These are phyloP conservation scores for Neonectria hederae DNA, from an alignment of 2,329 filamentous ascomycete genomes.

Conservation along the genomic window DNA sequence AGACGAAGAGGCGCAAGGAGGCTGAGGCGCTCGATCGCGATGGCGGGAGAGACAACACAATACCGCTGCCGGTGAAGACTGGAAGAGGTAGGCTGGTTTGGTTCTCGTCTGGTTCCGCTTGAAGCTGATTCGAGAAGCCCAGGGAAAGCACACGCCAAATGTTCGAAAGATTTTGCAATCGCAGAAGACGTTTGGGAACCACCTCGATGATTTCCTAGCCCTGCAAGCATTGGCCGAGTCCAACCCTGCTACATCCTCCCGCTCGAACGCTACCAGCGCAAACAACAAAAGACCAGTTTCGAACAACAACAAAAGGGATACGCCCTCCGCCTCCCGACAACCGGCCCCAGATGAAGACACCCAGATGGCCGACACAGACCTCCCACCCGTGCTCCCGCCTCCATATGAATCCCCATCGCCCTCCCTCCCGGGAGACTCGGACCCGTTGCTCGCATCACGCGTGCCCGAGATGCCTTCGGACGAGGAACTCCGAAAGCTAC, in stretches of 20 bases:
- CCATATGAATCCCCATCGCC: constrained; percentile 47
- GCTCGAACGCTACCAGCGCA: constrained; percentile 43
- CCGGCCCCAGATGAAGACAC: constrained; percentile 38
- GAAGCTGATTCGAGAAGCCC: constrained; percentile 43
- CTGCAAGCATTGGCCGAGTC: constrained; percentile 58
- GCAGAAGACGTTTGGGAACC: constrained; percentile 85
- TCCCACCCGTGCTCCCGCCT: constrained; percentile 48
- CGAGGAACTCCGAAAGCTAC: constrained; percentile 70
- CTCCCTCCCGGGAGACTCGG: constrained; percentile 59
- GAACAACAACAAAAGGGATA: constrained; percentile 43
- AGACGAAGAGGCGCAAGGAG: constrained; percentile 82
- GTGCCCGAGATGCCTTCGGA: constrained; percentile 68
- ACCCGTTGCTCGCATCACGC: constrained; percentile 67
- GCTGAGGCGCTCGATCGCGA: constrained; percentile 86
- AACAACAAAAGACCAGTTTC: constrained; percentile 43
- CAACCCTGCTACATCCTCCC: constrained; percentile 45
- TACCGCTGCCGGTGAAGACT: constrained; percentile 70
- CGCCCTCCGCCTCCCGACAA: constrained; percentile 34
- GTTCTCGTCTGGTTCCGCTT: background rate
- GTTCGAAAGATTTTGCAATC: constrained; percentile 82
- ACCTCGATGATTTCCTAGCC: constrained; percentile 82
- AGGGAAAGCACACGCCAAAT: constrained; percentile 71
- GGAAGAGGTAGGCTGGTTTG: constrained; percentile 49
- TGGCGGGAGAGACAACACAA: constrained; percentile 76
- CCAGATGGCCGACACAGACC: constrained; percentile 40